A percentile compares a stretch with the other conserved stretches of the same genome.
Evolutionary conservation across 1,284 basidiomycete species (phyloP).

Genomic region (Hymenochaete sp.): DNA sequence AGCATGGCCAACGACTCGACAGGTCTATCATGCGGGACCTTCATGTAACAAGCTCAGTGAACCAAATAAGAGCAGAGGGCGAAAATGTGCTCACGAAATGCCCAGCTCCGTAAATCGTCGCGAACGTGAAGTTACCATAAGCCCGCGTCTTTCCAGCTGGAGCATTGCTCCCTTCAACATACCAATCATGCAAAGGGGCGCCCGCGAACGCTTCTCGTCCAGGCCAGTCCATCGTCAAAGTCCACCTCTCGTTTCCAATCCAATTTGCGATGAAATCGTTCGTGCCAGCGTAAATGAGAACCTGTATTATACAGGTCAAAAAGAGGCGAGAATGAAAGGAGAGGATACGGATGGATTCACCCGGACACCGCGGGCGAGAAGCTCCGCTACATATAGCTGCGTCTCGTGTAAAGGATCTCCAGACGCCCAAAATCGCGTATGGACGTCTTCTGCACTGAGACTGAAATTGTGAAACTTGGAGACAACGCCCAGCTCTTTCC

Average conservation of each 20-base stretch:
- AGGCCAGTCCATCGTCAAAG: conserved; percentile 53
- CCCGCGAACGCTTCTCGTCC: conserved; percentile 42
- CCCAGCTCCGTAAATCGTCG: conserved; percentile 50
- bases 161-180: conserved; percentile 38
- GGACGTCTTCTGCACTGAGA: conserved; percentile 38
- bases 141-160: conserved; percentile 50
- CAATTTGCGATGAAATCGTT: conserved; percentile 75
- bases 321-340: background rate
- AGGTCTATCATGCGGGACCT: conserved; percentile 59
- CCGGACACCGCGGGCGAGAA: conserved; percentile 67
- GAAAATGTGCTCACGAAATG: conserved; percentile 44
- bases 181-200: conserved; percentile 48
- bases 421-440: conserved; percentile 30
- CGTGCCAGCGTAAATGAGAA: conserved; percentile 67
- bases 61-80: background rate
- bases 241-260: conserved; percentile 64
- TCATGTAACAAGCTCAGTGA: background rate
- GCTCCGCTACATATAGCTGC: conserved; percentile 50
- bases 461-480: conserved; percentile 44
- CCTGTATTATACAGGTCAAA: conserved; percentile 20
- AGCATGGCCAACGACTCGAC: conserved; percentile 44
- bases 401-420: conserved; percentile 38
- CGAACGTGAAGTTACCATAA: conserved; percentile 53
- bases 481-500: conserved; percentile 46
- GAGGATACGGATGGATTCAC: background rate